Conservation (phyloP, 2,329 filamentous ascomycete species). For the Fusarium sp. region DNA sequence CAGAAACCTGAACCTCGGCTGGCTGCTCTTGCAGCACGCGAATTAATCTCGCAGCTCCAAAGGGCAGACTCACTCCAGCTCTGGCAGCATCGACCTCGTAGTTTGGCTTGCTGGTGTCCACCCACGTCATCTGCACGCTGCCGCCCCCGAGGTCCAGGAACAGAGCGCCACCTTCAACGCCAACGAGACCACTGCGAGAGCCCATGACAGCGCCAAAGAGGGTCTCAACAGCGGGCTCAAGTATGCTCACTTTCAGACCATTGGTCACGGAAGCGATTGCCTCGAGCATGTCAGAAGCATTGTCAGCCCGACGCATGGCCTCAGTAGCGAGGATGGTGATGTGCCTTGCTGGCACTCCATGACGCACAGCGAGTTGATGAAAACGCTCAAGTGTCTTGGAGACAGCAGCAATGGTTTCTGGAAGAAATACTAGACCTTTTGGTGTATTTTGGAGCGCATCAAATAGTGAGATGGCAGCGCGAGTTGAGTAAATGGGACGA, state of each 20-base stretch:
- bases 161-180: conserved; percentile 72
- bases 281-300: conserved; percentile 74
- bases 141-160: conserved; percentile 89
- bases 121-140: conserved; percentile 73
- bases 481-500: conserved; percentile 80
- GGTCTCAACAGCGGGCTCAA: conserved; percentile 85
- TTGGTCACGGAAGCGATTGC: conserved; percentile 70
- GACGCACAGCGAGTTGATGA: conserved; percentile 75
- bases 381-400: conserved; percentile 76
- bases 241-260: conserved; percentile 76
- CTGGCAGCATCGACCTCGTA: conserved; percentile 67
- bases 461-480: conserved; percentile 86
- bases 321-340: conserved; percentile 87
- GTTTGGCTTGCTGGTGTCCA: conserved; percentile 60
- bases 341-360: conserved; percentile 72
- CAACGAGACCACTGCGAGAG: conserved; percentile 77
- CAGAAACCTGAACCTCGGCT: conserved; percentile 55
- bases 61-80: conserved; percentile 69
- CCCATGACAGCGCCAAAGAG: conserved; percentile 82
- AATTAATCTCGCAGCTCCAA: conserved; percentile 69
- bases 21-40: conserved; percentile 59
- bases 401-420: conserved; percentile 72
- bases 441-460: conserved; percentile 75
- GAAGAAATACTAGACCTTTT: conserved; percentile 57
- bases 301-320: conserved; percentile 84